These are phyloP conservation scores for Urtica urens DNA, from an alignment of 306 rosid genomes.

Conservation along the genomic window DNA sequence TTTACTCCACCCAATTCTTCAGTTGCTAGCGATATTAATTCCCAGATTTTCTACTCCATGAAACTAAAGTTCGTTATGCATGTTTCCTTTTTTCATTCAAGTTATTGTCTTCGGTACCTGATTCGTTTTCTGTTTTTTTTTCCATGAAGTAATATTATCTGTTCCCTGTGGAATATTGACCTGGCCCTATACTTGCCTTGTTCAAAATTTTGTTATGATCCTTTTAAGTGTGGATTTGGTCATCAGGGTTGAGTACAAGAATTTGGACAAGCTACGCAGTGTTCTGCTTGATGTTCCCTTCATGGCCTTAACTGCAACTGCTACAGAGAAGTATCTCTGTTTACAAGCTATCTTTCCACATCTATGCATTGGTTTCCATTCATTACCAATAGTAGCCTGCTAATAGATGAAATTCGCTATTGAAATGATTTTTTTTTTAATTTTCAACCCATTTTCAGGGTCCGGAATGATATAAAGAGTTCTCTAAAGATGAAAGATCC, in stretches of 20 bases:
- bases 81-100: too few relatives aligned
- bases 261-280: constrained; percentile 54
- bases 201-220: background rate
- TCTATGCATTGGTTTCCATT: background rate
- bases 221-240: background rate
- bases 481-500: constrained; percentile 73
- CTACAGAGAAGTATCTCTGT: constrained; percentile 55
- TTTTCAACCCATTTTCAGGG: constrained; percentile 45
- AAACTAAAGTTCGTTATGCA: too few relatives aligned
- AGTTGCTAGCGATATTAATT: too few relatives aligned
- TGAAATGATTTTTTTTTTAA: background rate
- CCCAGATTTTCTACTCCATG: too few relatives aligned
- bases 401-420: constrained; percentile 1
- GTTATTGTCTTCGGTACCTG: too few relatives aligned
- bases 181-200: background rate
- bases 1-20: too few relatives aligned
- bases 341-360: background rate
- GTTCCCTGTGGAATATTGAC: too few relatives aligned
- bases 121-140: too few relatives aligned
- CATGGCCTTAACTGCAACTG: constrained; percentile 88
- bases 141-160: too few relatives aligned
- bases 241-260: constrained; percentile 69
- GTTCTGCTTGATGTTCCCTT: constrained; percentile 67
- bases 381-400: background rate
- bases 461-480: constrained; percentile 54